Percentiles rank a stretch among this genome's conserved stretches.
Evolutionary conservation across 2,329 filamentous ascomycete species (phyloP).

Genomic region (Clathrospora elynae): DNA sequence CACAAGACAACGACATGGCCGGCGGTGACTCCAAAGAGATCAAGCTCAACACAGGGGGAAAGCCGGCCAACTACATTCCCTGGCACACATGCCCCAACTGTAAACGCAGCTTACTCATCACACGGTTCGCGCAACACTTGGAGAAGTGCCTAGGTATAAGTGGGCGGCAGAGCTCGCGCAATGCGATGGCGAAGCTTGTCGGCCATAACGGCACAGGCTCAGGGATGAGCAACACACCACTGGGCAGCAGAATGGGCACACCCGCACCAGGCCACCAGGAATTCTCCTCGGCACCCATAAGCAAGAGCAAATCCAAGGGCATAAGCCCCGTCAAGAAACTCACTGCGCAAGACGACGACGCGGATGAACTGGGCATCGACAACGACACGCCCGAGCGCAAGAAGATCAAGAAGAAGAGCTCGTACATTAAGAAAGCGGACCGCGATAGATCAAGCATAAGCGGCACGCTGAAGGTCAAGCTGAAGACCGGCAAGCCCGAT

Average conservation of each 20-base stretch:
- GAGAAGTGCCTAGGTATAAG: constrained; percentile 65
- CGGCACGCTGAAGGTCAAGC: constrained; percentile 40
- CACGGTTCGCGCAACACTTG: constrained; percentile 64
- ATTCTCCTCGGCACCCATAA: constrained; percentile 21
- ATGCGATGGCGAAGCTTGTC: constrained; percentile 55
- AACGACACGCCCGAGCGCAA: constrained; percentile 51
- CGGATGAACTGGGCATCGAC: constrained; percentile 46
- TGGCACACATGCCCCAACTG: constrained; percentile 65
- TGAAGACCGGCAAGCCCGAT: constrained; percentile 39
- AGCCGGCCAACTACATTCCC: constrained; percentile 54
- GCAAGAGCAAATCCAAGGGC: constrained; percentile 42
- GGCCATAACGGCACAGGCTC: constrained; percentile 48
- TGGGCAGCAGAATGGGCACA: constrained; percentile 51
- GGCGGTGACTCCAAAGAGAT: constrained; percentile 49
- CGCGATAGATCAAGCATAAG: constrained; percentile 35
- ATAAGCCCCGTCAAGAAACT: constrained; percentile 43
- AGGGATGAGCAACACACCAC: constrained; percentile 51
- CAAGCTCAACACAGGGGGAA: constrained; percentile 56
- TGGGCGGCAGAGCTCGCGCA: constrained; percentile 57
- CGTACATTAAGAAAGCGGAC: constrained; percentile 49
- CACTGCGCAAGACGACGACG: constrained; percentile 29
- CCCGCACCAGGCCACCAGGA: constrained; percentile 47
- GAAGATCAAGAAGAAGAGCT: constrained; percentile 58
- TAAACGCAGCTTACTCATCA: constrained; percentile 65
- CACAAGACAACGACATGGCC: constrained; percentile 50